These are phyloP conservation scores for Hypomontagnella monticulosa DNA, from an alignment of 495 filamentous ascomycete genomes.

Conservation along the genomic window DNA sequence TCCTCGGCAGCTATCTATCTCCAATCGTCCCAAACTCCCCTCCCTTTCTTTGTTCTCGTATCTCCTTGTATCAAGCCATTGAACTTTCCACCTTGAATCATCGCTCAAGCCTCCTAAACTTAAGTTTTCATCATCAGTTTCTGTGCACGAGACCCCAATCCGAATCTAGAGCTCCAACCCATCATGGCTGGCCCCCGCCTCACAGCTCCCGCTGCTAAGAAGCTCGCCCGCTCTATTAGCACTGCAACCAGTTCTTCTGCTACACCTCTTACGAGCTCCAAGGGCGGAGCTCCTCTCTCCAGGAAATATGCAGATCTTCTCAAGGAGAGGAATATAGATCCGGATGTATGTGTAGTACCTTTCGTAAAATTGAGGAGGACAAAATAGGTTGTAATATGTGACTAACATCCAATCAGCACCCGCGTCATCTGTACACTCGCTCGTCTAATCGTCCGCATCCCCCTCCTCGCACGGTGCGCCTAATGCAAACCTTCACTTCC, in stretches of 20 bases:
- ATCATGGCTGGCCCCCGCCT: slow-evolving; percentile 49
- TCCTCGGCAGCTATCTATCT: slow-evolving; percentile 2
- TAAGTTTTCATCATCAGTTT: background rate
- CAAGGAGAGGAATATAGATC: slow-evolving; percentile 46
- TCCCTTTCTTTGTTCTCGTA: slow-evolving; percentile 26
- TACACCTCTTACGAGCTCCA: slow-evolving; percentile 49
- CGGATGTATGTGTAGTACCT: slow-evolving; percentile 41
- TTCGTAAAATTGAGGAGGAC: background rate
- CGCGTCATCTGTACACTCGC: slow-evolving; percentile 46
- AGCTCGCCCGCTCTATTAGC: slow-evolving; percentile 58
- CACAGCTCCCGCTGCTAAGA: slow-evolving; percentile 50
- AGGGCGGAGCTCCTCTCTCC: slow-evolving; percentile 43
- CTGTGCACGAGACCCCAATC: slow-evolving; percentile 7
- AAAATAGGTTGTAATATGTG: slow-evolving; percentile 10
- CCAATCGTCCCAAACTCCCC: slow-evolving; percentile 24
- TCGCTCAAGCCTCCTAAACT: slow-evolving; percentile 5
- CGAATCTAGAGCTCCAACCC: background rate
- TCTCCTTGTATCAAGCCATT: slow-evolving; percentile 30
- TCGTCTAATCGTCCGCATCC: slow-evolving; percentile 46
- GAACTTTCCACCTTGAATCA: slow-evolving; percentile 24
- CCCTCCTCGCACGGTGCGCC: slow-evolving; percentile 48
- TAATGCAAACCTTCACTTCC: slow-evolving; percentile 62
- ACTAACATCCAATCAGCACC: slow-evolving; percentile 42
- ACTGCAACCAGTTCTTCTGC: slow-evolving; percentile 48
- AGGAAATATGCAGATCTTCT: slow-evolving; percentile 50